Conservation (phyloP, 1,284 basidiomycete species). For the Malassezia arunalokei region DNA sequence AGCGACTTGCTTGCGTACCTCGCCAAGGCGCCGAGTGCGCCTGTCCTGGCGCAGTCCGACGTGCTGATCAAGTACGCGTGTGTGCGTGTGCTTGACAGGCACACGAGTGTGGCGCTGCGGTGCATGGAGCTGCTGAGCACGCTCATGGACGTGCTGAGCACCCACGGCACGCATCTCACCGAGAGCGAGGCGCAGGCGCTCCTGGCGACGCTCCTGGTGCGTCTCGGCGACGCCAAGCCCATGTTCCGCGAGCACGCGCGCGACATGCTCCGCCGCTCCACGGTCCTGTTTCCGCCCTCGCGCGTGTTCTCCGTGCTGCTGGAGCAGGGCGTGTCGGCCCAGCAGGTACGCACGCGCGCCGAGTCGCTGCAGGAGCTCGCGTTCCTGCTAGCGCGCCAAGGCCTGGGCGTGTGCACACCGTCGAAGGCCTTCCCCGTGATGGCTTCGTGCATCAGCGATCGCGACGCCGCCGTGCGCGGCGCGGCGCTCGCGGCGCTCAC, state of each 20-base stretch:
- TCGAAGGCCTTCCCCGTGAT: constrained; percentile 65
- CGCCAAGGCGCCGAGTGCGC: constrained; percentile 52
- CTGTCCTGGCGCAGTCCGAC: constrained; percentile 82
- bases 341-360: constrained; percentile 78
- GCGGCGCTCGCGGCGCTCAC: constrained; percentile 66
- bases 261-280: constrained; percentile 48
- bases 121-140: constrained; percentile 78
- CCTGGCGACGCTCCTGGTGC: constrained; percentile 70
- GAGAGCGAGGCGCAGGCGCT: constrained; percentile 81
- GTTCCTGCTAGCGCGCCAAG: constrained; percentile 65
- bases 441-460: constrained; percentile 71
- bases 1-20: constrained; percentile 64
- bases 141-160: constrained; percentile 61
- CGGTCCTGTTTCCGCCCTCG: constrained; percentile 62
- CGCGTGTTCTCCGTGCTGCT: constrained; percentile 60
- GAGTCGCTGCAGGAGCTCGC: constrained; percentile 71
- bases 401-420: constrained; percentile 62
- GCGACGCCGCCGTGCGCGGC: constrained; percentile 71
- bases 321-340: constrained; percentile 60
- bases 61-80: constrained; percentile 87
- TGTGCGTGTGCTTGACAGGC: constrained; percentile 78
- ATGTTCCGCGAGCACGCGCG: constrained; percentile 48
- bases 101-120: constrained; percentile 76
- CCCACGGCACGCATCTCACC: constrained; percentile 65
- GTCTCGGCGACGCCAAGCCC: constrained; percentile 52